Evolutionary conservation across 768 basidiomycete species (phyloP), one percentile per base, ranked within the genome.

Genomic region (Boletus fagicola): DNA sequence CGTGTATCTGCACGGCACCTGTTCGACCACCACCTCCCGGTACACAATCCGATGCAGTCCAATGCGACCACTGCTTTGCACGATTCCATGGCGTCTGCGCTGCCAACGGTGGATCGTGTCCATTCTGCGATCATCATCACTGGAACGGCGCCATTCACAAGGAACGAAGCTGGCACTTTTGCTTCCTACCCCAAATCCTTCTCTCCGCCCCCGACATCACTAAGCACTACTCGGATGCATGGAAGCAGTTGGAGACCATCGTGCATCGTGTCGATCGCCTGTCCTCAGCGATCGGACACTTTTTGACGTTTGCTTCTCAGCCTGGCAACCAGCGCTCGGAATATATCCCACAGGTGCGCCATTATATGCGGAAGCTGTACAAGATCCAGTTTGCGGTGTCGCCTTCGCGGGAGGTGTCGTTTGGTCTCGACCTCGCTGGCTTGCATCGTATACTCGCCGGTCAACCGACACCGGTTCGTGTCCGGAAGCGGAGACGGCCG

Each of bases 341-440:
- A 54, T 88, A 86, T 64, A 85, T 93, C 40, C 81, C 86, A 16
- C 91, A 92, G 70, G 90, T 92, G 13, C 84, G 91, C 33, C 92
- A 94, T 70, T 93, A 87, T 69, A 92, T 94, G 90, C 86, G 91
- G 62, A 94, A 94, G 74, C 75, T 93, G 16, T 93, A 86, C 78
- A 88, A 86, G 75, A 89, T 94, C 51, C 91, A 92, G 72, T 92
- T 94, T 66, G 86, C 87, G n/a, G 87, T 94, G 11, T 88, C 88
- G 0, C 88, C 90, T 3, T 88, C 83, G 58, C 87, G 85, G 1
- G 90, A 91, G 48, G 82, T 89, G 2, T 91, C 90, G 2, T 93
- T 85, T 63, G 91, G 91, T 16, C 77, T 94, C 28, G 89, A 93
- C 68, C 80, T 92, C 22, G 89, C 91, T 39, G 87, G 88, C 10